Base-by-base conservation (phyloP, 345 rosid genomes). In the Diplotaxis tenuifolia region DNA sequence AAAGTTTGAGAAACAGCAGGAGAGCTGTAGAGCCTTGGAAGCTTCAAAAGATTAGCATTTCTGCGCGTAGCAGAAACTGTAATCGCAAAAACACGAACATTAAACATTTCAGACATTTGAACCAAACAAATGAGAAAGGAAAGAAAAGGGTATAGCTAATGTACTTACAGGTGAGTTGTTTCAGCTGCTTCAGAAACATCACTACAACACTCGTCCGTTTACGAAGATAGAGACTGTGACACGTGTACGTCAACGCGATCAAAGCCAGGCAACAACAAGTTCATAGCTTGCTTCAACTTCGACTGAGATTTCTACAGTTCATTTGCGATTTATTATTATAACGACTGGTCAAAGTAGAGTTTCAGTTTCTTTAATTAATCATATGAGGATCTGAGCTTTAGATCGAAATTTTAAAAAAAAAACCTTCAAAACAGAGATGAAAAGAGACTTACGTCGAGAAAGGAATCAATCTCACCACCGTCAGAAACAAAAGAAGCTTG, bases 21-120 rank as follows among this genome's bases (percentile, higher is more conserved):
- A 59, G 80, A 76, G 63, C 56, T 59, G 53, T 76, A 76, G 21
- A 68, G 60, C 47, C 72, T 76, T 14, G 45, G 23, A 57, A 22
- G 34, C 22, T 14, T 1, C 12, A 47, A 19, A 67, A 32, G n/a
- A 58, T 57, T 53, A 22, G 32, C 42, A n/a, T 49, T 57, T 25
- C 61, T 76, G 20, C 32, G 71, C 28, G 62, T 59, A 23, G 62
- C 62, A 65, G 62, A 70, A 36, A 65, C 76, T 76, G 70, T 36
- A 75, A 36, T 36, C 14, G 42, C 14, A 68, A 50, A 10, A n/a
- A 52, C 45, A 74, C 9, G 9, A 56, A 65, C 47, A 31, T 49
- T 56, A 11, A 65, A 11, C 45, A 28, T 29, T 11, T 7, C 9
- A 56, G 19, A 67, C 22, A 40, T 11, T n/a, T 1, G 18, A 47